Evolutionary conservation across 1,139 yeast genomes (phyloP).

Genomic region (Yamadazyma trypodendri): DNA sequence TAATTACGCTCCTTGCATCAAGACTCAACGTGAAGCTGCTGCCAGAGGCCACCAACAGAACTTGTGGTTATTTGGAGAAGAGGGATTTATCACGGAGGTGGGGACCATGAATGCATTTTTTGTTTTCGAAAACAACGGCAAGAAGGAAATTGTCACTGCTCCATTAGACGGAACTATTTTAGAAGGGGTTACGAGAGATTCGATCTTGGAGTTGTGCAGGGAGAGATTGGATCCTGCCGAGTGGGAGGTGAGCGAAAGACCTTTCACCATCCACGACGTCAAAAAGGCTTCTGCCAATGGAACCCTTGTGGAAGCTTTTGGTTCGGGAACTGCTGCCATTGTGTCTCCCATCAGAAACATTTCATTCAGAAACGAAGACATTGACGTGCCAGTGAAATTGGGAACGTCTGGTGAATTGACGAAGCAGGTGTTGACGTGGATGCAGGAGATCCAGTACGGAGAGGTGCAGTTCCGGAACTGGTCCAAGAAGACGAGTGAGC

Average conservation of each 20-base stretch:
- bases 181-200: conserved; percentile 96
- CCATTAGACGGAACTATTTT: conserved; percentile 96
- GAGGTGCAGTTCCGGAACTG: conserved; percentile 61
- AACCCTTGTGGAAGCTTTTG: conserved; percentile 89
- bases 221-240: conserved; percentile 67
- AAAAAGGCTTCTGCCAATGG: conserved; percentile 74
- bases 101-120: conserved; percentile 97
- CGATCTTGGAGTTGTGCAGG: conserved; percentile 73
- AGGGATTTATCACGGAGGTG: conserved; percentile 88
- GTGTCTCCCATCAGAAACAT: conserved; percentile 90
- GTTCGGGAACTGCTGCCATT: conserved; percentile 96
- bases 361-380: conserved; percentile 72
- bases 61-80: conserved; percentile 93
- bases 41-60: conserved; percentile 89
- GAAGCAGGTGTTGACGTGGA: conserved; percentile 75
- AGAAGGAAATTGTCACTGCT: conserved; percentile 90
- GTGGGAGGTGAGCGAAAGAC: conserved; percentile 83
- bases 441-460: conserved; percentile 87
- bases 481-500: conserved; percentile 48
- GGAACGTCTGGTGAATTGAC: conserved; percentile 88
- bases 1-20: conserved; percentile 92
- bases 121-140: conserved; percentile 77
- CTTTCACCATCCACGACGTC: conserved; percentile 77
- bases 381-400: conserved; percentile 70
- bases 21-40: conserved; percentile 88